Evolutionary conservation across 495 filamentous ascomycete genomes (phyloP), one percentile per base, ranked within the genome.

Genomic region (Daldinia decipiens): DNA sequence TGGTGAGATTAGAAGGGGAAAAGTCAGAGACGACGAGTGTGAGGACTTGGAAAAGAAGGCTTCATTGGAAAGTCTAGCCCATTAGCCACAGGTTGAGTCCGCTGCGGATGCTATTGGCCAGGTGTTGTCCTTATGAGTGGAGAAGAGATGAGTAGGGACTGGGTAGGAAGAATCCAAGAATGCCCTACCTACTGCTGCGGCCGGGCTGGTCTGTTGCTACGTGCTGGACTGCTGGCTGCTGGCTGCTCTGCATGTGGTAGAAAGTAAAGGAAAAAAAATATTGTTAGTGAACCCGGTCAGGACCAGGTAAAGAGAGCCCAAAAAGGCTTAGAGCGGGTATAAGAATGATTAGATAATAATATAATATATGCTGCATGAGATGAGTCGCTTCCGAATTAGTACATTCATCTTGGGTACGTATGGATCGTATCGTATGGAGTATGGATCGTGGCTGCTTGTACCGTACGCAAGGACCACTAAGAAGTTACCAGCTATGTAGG

Each of bases 11-110:
- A 65, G 68, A 70, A 71, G 51, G 66, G 73, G 68, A 62, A 73
- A 70, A 68, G 58, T 62, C 57, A 71, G 71, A 74, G 71, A 60
- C 67, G 67, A 62, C 47, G 59, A 74, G 65, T 54, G 73, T 76
- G 73, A 78, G 71, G 68, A 39, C 68, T 65, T 68, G 59, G 57
- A 67, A 73, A 68, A 73, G 70, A 73, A 73, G 70, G 70, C 70
- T 73, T 73, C 70, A 73, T 72, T 66, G 56, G 56, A 56, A 64
- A 68, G 65, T 72, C 65, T 68, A 68, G 70, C 56, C 62, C 65
- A 61, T 64, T 68, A 73, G 65, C 70, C 70, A 73, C 65, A 57
- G 61, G 36, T 62, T 9, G 56, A 64, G 70, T 57, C 61, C 57
- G 65, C 50, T 26, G 65, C 11, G 17, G 60, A 65, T 66, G 57